Conservation (phyloP, 2,329 filamentous ascomycete genomes). For the Neonectria faginata region DNA sequence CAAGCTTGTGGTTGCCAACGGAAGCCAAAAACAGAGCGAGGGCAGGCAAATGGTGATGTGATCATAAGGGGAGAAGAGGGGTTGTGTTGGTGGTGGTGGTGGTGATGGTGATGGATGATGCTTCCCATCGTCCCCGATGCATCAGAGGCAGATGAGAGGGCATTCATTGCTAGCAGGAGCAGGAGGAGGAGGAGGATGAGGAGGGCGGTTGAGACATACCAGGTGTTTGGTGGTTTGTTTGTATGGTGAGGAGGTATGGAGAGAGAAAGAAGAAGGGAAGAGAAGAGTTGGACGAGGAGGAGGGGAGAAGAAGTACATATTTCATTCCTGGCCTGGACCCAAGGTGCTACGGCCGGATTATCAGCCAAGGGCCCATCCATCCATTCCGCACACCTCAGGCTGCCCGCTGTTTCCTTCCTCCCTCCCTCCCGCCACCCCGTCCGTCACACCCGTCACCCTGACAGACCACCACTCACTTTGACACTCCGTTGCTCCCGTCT, state of each 20-base stretch:
- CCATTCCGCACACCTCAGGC: slow-evolving; percentile 20
- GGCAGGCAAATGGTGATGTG: neutral
- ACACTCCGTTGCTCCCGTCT: slow-evolving; percentile 1
- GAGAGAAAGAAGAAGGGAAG: slow-evolving; percentile 30
- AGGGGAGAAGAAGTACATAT: slow-evolving; percentile 42
- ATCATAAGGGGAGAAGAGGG: slow-evolving; percentile 12
- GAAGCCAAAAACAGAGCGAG: neutral
- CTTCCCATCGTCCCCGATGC: neutral
- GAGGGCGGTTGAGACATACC: slow-evolving; percentile 7
- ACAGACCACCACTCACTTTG: neutral
- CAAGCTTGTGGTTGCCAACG: slow-evolving; percentile 6
- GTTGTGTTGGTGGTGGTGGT: slow-evolving; percentile 15
- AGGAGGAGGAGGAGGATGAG: neutral
- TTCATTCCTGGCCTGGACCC: slow-evolving; percentile 23
- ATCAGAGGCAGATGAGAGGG: neutral
- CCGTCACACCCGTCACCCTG: slow-evolving; percentile 30
- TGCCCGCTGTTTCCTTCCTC: slow-evolving; percentile 8
- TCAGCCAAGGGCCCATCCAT: slow-evolving; percentile 16
- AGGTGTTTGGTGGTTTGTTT: slow-evolving; percentile 16
- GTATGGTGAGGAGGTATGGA: slow-evolving; percentile 37
- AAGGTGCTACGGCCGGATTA: slow-evolving; percentile 33
- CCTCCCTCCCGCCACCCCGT: slow-evolving; percentile 27
- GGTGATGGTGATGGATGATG: neutral
- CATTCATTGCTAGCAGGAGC: neutral
- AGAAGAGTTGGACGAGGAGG: slow-evolving; percentile 24